Evolutionary conservation across 108 stramenopile genomes (phyloP).

Genomic region (Skeletonema marinoi): DNA sequence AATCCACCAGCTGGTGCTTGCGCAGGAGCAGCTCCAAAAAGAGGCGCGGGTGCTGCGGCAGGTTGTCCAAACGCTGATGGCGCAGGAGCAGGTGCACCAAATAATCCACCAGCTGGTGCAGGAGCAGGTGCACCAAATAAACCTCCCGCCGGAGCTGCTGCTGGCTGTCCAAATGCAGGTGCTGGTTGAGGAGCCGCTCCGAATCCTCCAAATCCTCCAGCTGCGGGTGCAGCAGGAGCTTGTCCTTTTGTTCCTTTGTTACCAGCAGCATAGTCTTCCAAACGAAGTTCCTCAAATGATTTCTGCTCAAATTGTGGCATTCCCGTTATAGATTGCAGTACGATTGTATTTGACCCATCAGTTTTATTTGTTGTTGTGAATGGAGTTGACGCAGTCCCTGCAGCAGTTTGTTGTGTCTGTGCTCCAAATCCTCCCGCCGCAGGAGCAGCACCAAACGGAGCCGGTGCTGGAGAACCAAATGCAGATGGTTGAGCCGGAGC

Average conservation of each 20-base stretch:
- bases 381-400: slow-evolving; percentile 59
- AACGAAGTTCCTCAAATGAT: slow-evolving; percentile 89
- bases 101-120: slow-evolving; percentile 56
- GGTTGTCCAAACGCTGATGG: slow-evolving; percentile 47
- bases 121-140: slow-evolving; percentile 44
- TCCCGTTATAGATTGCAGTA: slow-evolving; percentile 84
- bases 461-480: slow-evolving; percentile 60
- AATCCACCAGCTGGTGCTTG: slow-evolving; percentile 52
- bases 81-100: slow-evolving; percentile 65
- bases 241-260: slow-evolving; percentile 68
- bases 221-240: slow-evolving; percentile 12
- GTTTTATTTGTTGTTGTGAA: slow-evolving; percentile 57
- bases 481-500: slow-evolving; percentile 51
- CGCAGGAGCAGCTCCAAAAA: slow-evolving; percentile 35
- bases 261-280: slow-evolving; percentile 88
- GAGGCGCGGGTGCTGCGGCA: slow-evolving; percentile 57
- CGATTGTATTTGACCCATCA: slow-evolving; percentile 73
- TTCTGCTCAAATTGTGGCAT: slow-evolving; percentile 87
- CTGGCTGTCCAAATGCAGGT: slow-evolving; percentile 47
- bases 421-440: slow-evolving; percentile 11
- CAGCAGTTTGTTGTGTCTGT: slow-evolving; percentile 6
- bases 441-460: slow-evolving; percentile 41
- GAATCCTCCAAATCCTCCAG: slow-evolving; percentile 28
- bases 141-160: slow-evolving; percentile 11
- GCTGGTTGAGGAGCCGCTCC: slow-evolving; percentile 22